Evolutionary conservation across 805 yeast genomes (phyloP).

Genomic region (Lipomyces starkeyi): DNA sequence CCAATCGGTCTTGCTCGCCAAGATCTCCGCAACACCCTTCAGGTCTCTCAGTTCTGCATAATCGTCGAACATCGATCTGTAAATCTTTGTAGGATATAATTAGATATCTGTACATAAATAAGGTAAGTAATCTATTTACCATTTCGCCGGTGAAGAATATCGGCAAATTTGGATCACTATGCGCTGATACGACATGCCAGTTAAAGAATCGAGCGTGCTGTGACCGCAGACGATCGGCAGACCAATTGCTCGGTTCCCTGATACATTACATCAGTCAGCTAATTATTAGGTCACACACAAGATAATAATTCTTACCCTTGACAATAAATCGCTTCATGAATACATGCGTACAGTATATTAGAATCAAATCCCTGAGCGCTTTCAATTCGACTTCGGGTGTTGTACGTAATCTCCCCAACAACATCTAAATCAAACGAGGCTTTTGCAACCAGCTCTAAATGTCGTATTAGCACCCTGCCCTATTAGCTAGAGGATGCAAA

Average conservation of each 20-base stretch:
- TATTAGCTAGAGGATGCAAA: neutral
- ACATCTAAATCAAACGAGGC: conserved; percentile 50
- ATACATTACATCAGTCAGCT: conserved; percentile 34
- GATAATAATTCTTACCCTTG: conserved; percentile 45
- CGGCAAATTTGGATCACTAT: conserved; percentile 32
- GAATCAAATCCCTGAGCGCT: conserved; percentile 55
- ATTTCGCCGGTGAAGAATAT: conserved; percentile 61
- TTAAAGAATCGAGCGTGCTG: conserved; percentile 47
- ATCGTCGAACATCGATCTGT: conserved; percentile 57
- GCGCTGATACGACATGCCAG: conserved; percentile 15
- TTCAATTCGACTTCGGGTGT: conserved; percentile 48
- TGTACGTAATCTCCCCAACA: conserved; percentile 50
- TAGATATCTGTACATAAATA: neutral
- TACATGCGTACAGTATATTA: conserved; percentile 59
- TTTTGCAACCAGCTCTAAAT: conserved; percentile 48
- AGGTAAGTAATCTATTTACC: conserved; percentile 36
- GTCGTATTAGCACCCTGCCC: neutral
- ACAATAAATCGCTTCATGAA: conserved; percentile 65
- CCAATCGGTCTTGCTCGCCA: conserved; percentile 47
- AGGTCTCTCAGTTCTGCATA: conserved; percentile 52
- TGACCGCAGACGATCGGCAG: conserved; percentile 49
- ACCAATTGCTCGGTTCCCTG: conserved; percentile 53
- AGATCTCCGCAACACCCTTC: conserved; percentile 49
- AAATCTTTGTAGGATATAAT: conserved; percentile 44
- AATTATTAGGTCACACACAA: neutral